These are phyloP conservation scores for Amanita pallidorosea DNA, from an alignment of 768 basidiomycete genomes.

Conservation along the genomic window DNA sequence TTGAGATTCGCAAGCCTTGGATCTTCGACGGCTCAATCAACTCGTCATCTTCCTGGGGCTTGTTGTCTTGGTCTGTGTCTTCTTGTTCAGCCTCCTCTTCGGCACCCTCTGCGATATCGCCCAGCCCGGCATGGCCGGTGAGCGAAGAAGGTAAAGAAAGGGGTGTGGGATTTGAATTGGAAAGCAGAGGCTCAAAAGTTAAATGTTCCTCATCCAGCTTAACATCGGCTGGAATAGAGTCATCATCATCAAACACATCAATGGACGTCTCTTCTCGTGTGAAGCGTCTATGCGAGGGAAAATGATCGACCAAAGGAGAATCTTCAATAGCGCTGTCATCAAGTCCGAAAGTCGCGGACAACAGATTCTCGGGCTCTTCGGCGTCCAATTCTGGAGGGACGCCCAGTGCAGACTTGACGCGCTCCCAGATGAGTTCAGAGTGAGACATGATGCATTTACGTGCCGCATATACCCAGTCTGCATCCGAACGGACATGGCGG, in stretches of 20 bases:
- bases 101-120: constrained; percentile 53
- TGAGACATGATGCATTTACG: constrained; percentile 69
- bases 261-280: not conserved
- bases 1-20: constrained; percentile 49
- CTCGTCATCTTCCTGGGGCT: constrained; percentile 12
- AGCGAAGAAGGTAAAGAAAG: constrained; percentile 24
- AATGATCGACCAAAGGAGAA: constrained; percentile 21
- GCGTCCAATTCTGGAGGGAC: constrained; percentile 77
- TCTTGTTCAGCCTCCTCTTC: constrained; percentile 42
- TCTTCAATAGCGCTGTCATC: constrained; percentile 38
- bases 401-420: constrained; percentile 79
- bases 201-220: constrained; percentile 10
- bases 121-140: constrained; percentile 24
- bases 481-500: constrained; percentile 55
- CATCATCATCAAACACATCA: not conserved
- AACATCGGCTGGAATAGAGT: constrained; percentile 5
- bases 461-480: constrained; percentile 59
- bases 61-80: constrained; percentile 8
- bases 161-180: constrained; percentile 26
- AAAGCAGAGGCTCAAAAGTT: constrained; percentile 46
- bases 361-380: constrained; percentile 29
- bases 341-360: constrained; percentile 2
- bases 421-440: constrained; percentile 86
- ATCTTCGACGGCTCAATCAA: constrained; percentile 30
- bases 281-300: not conserved